phyloP scores from a whole-genome alignment of 768 basidiomycete genomes.

The Tephrocybe sp. region DNA sequence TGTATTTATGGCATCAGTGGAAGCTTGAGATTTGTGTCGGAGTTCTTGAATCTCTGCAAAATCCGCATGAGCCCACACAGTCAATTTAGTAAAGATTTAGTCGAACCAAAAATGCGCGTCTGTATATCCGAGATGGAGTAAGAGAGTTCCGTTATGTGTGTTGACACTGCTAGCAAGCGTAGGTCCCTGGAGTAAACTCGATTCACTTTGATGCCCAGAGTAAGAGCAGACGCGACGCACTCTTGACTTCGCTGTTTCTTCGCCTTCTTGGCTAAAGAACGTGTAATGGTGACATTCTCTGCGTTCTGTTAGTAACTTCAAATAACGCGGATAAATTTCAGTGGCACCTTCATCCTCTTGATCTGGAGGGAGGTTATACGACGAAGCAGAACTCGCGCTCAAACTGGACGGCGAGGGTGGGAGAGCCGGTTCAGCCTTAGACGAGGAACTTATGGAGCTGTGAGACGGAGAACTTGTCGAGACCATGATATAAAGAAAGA shows the following conservation, averaged over 20 bases:
- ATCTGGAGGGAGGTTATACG: constrained; percentile 56
- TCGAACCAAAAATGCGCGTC: constrained; percentile 83
- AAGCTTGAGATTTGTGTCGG: constrained; percentile 79
- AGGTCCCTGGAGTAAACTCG: constrained; percentile 54
- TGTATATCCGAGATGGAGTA: constrained; percentile 89
- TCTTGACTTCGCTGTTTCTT: constrained; percentile 65
- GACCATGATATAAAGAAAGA: constrained; percentile 30
- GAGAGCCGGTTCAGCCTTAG: constrained; percentile 33
- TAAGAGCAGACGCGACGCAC: constrained; percentile 44
- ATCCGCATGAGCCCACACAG: constrained; percentile 9
- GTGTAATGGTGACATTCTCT: constrained; percentile 78
- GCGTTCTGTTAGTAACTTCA: constrained; percentile 16
- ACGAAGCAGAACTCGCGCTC: constrained; percentile 41
- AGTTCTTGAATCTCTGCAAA: constrained; percentile 86
- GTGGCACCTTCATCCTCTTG: constrained; percentile 64
- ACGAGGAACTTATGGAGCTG: constrained; percentile 32
- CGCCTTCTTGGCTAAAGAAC: constrained; percentile 40
- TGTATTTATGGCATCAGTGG: constrained; percentile 54
- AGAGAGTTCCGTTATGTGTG: constrained; percentile 84
- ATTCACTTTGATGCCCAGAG: constrained; percentile 7
- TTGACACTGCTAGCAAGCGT: constrained; percentile 73
- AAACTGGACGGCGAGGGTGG: constrained; percentile 39
- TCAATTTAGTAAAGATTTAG: constrained; percentile 1
- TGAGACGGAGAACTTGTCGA: constrained; percentile 35
- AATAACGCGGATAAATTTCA: constrained; percentile 7